Evolutionary conservation across 305 asterid species (phyloP).

Genomic region (Solanum aculeatissimum): DNA sequence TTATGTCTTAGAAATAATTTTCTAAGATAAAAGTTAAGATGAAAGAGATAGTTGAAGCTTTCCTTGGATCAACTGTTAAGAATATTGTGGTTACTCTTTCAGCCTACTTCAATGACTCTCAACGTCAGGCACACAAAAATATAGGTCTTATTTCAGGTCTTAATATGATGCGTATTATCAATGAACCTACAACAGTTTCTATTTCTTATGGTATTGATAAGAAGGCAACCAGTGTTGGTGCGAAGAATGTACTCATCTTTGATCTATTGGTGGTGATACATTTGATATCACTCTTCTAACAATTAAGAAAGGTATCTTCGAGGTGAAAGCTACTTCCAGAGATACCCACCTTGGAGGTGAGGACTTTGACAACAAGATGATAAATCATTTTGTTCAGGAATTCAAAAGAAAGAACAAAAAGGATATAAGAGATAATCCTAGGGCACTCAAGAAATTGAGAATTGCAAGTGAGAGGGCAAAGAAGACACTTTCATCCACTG

Average conservation of each 20-base stretch:
- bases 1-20: no score
- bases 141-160: conserved; percentile 79
- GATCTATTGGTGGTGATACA: conserved; percentile 87
- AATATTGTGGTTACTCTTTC: no score
- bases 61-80: no score
- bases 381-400: conserved; percentile 74
- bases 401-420: conserved; percentile 79
- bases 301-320: conserved; percentile 75
- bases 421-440: conserved; percentile 56
- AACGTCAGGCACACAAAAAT: no score
- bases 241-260: conserved; percentile 68
- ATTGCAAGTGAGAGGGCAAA: conserved; percentile 76
- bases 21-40: no score
- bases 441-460: conserved; percentile 63
- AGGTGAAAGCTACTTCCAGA: conserved; percentile 87
- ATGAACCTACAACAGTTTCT: conserved; percentile 84
- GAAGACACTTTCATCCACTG: conserved; percentile 73
- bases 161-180: conserved; percentile 66
- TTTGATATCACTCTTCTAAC: conserved; percentile 78
- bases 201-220: conserved; percentile 81
- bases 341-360: conserved; percentile 89
- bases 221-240: conserved; percentile 79
- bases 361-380: conserved; percentile 81
- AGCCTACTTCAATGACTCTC: no score
- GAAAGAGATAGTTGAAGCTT: no score